Conservation (phyloP, 78 protist species). For the Dictyostelium capitatum region DNA sequence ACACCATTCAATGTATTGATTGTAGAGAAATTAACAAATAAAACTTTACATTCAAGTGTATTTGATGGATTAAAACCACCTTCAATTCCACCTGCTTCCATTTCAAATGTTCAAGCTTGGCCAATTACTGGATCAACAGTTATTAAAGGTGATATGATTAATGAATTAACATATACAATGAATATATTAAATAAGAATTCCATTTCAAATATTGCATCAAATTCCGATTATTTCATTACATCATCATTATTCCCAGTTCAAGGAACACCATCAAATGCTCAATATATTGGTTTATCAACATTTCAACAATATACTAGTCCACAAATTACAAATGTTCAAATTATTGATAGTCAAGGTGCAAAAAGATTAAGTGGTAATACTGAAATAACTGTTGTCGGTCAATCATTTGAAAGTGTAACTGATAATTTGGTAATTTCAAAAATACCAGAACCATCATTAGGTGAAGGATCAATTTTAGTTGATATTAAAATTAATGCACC, state of each 20-base stretch:
- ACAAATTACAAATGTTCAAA: background rate
- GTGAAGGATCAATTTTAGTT: background rate
- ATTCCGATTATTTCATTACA: background rate
- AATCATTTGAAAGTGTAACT: background rate
- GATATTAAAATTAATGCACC: background rate
- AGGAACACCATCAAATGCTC: background rate
- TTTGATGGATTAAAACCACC: background rate
- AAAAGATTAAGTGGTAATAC: conserved; percentile 2
- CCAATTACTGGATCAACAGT: background rate
- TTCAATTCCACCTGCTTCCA: background rate
- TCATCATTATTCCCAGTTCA: background rate
- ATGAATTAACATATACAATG: background rate
- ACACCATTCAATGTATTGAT: background rate
- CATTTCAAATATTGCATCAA: background rate
- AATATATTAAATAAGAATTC: background rate
- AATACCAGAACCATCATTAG: background rate
- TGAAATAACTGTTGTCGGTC: background rate
- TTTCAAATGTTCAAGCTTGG: background rate
- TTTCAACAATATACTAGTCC: background rate
- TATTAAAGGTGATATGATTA: background rate
- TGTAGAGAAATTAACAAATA: background rate
- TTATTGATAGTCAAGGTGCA: background rate
- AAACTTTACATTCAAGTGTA: background rate
- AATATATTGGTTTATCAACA: background rate
- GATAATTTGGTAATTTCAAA: background rate